These are phyloP conservation scores for Bisporella sp. DNA, from an alignment of 2,329 filamentous ascomycete species.

Conservation along the genomic window DNA sequence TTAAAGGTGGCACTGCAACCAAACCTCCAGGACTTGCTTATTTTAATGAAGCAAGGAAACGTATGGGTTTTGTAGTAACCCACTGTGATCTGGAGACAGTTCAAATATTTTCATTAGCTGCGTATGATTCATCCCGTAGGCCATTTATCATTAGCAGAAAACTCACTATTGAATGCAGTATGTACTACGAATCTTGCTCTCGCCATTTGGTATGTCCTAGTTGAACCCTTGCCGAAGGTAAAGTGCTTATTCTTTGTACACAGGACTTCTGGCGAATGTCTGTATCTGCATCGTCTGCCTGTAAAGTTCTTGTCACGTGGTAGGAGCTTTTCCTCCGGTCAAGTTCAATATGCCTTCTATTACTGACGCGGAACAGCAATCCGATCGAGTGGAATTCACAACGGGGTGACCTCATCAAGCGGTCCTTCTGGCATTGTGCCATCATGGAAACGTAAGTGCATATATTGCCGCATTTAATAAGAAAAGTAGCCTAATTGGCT, in stretches of 20 bases:
- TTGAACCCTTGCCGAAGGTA: not conserved
- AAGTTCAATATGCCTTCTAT: not conserved
- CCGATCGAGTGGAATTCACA: slow-evolving; percentile 39
- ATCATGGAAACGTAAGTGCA: slow-evolving; percentile 43
- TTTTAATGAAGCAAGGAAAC: slow-evolving; percentile 55
- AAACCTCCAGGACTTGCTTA: slow-evolving; percentile 49
- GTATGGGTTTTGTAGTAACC: slow-evolving; percentile 50
- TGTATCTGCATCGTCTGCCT: slow-evolving; percentile 47
- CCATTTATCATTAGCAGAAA: not conserved
- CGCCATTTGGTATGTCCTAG: slow-evolving; percentile 39
- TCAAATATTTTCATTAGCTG: slow-evolving; percentile 49
- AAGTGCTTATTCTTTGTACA: slow-evolving; percentile 7
- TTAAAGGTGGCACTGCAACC: slow-evolving; percentile 42
- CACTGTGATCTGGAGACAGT: slow-evolving; percentile 51
- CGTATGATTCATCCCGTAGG: slow-evolving; percentile 31
- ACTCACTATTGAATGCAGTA: slow-evolving; percentile 24
- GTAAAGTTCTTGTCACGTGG: slow-evolving; percentile 49
- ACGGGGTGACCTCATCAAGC: slow-evolving; percentile 44
- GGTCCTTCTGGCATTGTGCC: slow-evolving; percentile 50
- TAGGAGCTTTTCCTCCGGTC: slow-evolving; percentile 20
- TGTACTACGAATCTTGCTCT: slow-evolving; percentile 47
- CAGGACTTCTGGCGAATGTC: slow-evolving; percentile 56
- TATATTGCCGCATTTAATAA: not conserved
- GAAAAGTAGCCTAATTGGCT: slow-evolving; percentile 12
- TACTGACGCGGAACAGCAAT: slow-evolving; percentile 24